A percentile compares a stretch with the other conserved stretches of the same genome.
Evolutionary conservation across 345 rosid species (phyloP).

Genomic region (Populus euphratica): DNA sequence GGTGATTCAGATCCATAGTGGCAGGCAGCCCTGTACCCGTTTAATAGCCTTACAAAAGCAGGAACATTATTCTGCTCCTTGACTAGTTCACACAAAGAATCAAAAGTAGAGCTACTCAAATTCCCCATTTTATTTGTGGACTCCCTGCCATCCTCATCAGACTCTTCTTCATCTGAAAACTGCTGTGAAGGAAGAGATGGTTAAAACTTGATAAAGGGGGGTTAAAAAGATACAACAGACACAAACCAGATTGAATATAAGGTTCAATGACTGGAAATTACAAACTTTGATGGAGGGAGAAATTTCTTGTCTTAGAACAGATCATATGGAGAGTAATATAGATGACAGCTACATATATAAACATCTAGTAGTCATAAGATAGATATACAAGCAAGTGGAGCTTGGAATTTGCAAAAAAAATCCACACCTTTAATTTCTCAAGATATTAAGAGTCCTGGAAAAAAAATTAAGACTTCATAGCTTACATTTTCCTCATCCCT

Average conservation of each 20-base stretch:
- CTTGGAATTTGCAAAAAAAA: neutral
- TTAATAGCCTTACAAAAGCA: slow-evolving; percentile 57
- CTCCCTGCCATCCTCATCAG: slow-evolving; percentile 33
- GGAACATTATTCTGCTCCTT: slow-evolving; percentile 50
- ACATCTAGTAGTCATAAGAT: neutral
- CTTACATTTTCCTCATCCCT: slow-evolving; percentile 57
- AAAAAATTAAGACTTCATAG: slow-evolving; percentile 3
- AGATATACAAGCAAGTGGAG: neutral
- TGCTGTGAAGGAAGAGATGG: slow-evolving; percentile 25
- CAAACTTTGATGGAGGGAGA: neutral
- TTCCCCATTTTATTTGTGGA: slow-evolving; percentile 30
- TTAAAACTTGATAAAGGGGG: neutral
- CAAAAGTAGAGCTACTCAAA: slow-evolving; percentile 46
- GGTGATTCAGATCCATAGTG: slow-evolving; percentile 58
- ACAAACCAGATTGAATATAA: neutral
- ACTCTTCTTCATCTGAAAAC: slow-evolving; percentile 48
- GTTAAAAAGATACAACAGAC: neutral
- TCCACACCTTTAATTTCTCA: neutral
- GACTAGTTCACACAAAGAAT: slow-evolving; percentile 44
- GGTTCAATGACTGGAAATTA: neutral
- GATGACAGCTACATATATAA: neutral
- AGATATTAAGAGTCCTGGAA: neutral
- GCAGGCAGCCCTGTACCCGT: slow-evolving; percentile 80
- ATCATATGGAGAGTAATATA: neutral
- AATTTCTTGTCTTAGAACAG: neutral